Percentiles rank a stretch among this genome's conserved stretches.
phyloP scores from a whole-genome alignment of 2,329 filamentous ascomycete species.

The Xylaria digitata region DNA sequence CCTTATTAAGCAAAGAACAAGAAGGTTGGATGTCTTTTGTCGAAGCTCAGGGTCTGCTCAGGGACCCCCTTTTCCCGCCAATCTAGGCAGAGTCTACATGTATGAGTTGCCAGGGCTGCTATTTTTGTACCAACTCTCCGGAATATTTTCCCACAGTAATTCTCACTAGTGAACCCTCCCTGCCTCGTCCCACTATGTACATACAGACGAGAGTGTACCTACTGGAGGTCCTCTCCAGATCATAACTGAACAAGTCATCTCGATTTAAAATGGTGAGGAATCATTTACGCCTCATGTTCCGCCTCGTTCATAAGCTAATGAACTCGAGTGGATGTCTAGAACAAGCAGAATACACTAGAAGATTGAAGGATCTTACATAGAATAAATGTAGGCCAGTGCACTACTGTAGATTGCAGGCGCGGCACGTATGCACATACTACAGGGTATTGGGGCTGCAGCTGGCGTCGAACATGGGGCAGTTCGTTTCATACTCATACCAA shows the following conservation, averaged over 20 bases:
- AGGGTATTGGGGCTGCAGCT: conserved; percentile 13
- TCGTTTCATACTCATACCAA: conserved; percentile 29
- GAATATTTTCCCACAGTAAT: too few relatives aligned
- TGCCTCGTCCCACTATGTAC: too few relatives aligned
- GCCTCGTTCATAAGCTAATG: neutral
- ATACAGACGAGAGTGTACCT: too few relatives aligned
- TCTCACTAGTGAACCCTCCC: too few relatives aligned
- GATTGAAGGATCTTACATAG: neutral
- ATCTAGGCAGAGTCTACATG: neutral
- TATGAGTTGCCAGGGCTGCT: conserved; percentile 9
- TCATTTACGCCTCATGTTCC: neutral
- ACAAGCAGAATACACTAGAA: too few relatives aligned
- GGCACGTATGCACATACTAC: conserved; percentile 17
- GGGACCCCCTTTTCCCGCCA: conserved; percentile 12
- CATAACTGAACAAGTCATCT: too few relatives aligned
- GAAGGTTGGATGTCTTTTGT: neutral
- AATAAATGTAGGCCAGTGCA: neutral
- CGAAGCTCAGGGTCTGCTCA: conserved; percentile 9
- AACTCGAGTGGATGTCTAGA: neutral
- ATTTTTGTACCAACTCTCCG: conserved; percentile 29
- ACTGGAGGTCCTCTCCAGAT: too few relatives aligned
- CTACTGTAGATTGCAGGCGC: conserved; percentile 23
- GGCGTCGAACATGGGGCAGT: conserved; percentile 23
- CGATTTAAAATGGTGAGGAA: too few relatives aligned
- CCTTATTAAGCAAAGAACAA: too few relatives aligned